phyloP scores from a whole-genome alignment of 75 land plant species.

The Ceratopteris richardii region DNA sequence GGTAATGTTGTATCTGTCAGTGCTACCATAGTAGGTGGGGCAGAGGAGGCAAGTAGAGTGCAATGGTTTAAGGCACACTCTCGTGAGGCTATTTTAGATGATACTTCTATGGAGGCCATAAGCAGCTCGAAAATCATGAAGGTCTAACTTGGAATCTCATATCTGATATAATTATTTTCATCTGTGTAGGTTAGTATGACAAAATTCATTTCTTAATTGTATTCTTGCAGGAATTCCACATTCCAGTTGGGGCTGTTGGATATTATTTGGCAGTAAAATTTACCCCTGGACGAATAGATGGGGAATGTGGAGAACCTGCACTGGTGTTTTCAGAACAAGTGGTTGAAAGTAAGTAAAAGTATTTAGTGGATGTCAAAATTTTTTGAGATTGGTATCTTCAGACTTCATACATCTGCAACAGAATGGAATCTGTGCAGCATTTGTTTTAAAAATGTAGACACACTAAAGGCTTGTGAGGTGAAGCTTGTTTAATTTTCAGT shows the following conservation, averaged over 20 bases:
- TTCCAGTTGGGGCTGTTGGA: conserved; percentile 87
- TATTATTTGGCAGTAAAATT: conserved; percentile 82
- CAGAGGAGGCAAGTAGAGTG: conserved; percentile 84
- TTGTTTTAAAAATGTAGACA: no score
- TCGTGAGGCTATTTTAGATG: conserved; percentile 24
- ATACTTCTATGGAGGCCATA: conserved; percentile 62
- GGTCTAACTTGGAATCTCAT: conserved; percentile 22
- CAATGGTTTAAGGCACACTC: conserved; percentile 86
- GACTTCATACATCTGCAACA: no score
- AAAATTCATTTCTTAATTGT: neutral
- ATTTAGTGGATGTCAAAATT: no score
- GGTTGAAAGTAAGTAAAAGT: conserved; percentile 61
- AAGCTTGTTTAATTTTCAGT: no score
- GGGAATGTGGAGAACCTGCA: conserved; percentile 82
- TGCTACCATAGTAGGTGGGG: conserved; percentile 73
- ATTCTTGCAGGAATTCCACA: conserved; percentile 61
- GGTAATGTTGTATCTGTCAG: conserved; percentile 70
- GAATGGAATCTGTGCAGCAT: no score
- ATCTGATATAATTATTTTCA: neutral
- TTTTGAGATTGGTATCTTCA: no score
- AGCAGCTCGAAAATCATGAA: conserved; percentile 84
- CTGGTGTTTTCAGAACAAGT: conserved; percentile 55
- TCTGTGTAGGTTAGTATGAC: no score
- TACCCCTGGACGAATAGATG: conserved; percentile 83
- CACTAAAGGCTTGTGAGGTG: no score